phyloP scores from a whole-genome alignment of 768 basidiomycete genomes.

The Lentinula sp. region DNA sequence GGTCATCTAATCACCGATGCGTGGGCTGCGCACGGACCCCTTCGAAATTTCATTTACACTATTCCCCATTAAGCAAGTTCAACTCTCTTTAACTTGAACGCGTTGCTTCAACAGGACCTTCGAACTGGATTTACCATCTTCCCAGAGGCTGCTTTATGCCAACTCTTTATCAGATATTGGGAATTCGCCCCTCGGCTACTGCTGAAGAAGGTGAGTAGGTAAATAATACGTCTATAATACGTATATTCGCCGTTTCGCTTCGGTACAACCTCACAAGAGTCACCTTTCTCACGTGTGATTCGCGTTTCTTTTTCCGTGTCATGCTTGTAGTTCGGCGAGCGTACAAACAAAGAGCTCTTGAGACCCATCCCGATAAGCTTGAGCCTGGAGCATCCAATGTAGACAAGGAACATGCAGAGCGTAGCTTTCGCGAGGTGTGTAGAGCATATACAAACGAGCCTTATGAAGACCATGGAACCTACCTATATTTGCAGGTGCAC shows the following conservation, averaged over 20 bases:
- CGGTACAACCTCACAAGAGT: no score
- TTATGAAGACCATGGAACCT: background rate
- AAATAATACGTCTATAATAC: background rate
- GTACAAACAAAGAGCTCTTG: conserved; percentile 60
- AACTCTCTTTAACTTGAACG: background rate
- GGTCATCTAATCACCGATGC: background rate
- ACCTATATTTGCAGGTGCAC: conserved; percentile 37
- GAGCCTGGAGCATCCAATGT: conserved; percentile 43
- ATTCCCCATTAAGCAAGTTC: conserved; percentile 1
- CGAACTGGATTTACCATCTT: background rate
- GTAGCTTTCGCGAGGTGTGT: conserved; percentile 52
- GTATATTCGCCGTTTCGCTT: background rate
- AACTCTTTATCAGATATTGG: background rate
- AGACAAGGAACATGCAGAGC: conserved; percentile 48
- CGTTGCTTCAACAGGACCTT: background rate
- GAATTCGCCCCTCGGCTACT: background rate
- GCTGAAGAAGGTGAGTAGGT: background rate
- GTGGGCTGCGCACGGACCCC: background rate
- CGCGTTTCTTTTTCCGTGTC: background rate
- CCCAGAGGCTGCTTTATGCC: background rate
- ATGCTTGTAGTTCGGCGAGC: conserved; percentile 49
- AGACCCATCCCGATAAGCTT: conserved; percentile 72
- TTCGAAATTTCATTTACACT: background rate
- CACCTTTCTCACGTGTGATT: background rate
- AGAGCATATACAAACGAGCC: conserved; percentile 12